Percentiles rank a stretch among this genome's conserved stretches.
Conservation (phyloP, 2,329 filamentous ascomycete genomes). For the Botrytis medusae region DNA sequence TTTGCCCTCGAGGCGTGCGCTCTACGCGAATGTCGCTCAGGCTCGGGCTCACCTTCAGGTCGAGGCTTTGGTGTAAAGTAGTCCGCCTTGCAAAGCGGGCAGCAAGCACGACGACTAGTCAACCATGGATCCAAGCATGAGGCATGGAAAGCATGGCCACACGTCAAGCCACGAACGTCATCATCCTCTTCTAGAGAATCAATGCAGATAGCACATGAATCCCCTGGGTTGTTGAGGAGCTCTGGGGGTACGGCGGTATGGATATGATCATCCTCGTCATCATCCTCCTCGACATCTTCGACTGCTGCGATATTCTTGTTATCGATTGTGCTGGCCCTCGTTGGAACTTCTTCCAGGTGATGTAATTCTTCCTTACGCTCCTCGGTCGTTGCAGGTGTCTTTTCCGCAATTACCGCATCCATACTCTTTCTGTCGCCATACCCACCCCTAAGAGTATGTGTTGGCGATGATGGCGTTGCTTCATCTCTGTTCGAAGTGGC, state of each 20-base stretch:
- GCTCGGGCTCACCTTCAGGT: constrained; percentile 44
- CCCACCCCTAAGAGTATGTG: constrained; percentile 19
- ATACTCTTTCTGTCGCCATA: constrained; percentile 27
- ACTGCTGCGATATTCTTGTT: constrained; percentile 41
- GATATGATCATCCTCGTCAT: constrained; percentile 77
- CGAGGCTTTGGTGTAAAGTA: constrained; percentile 95
- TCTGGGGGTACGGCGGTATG: constrained; percentile 80
- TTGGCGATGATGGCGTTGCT: constrained; percentile 24
- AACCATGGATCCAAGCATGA: constrained; percentile 96
- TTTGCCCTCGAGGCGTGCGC: constrained; percentile 27
- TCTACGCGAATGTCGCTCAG: constrained; percentile 35
- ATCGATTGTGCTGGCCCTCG: constrained; percentile 39
- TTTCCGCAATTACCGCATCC: constrained; percentile 29
- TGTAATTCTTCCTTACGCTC: constrained; percentile 34
- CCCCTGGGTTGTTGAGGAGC: constrained; percentile 76
- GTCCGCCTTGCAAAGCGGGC: constrained; percentile 95
- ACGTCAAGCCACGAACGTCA: constrained; percentile 88
- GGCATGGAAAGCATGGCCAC: constrained; percentile 97
- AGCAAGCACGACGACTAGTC: constrained; percentile 90
- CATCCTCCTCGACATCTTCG: constrained; percentile 63
- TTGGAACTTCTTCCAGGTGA: constrained; percentile 35
- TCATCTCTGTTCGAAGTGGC: constrained; percentile 28
- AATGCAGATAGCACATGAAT: constrained; percentile 95
- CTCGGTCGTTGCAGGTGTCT: constrained; percentile 23
- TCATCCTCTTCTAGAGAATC: constrained; percentile 93